Evolutionary conservation across 2,329 filamentous ascomycete species (phyloP).

Genomic region (Epichloe gansuensis): DNA sequence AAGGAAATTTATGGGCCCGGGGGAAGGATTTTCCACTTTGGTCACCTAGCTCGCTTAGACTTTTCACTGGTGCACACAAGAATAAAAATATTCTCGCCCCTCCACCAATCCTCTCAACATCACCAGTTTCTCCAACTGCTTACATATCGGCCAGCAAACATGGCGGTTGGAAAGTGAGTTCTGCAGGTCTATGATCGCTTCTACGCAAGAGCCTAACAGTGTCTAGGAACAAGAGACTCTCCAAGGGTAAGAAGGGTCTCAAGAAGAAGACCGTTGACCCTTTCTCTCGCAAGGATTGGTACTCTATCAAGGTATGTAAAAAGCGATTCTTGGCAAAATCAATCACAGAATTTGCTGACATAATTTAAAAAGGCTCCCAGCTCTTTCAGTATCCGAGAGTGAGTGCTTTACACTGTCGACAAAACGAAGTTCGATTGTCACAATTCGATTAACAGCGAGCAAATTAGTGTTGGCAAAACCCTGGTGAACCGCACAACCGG

Average conservation of each 20-base stretch:
- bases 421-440: background rate
- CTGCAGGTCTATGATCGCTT: constrained; percentile 4
- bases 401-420: constrained; percentile 32
- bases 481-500: constrained; percentile 98
- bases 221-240: constrained; percentile 96
- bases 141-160: constrained; percentile 39
- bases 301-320: constrained; percentile 71
- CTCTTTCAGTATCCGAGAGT: constrained; percentile 94
- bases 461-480: constrained; percentile 87
- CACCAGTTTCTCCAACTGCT: constrained; percentile 29
- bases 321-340: too few relatives aligned
- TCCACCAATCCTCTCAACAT: constrained; percentile 29
- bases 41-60: constrained; percentile 24
- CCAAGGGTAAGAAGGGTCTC: constrained; percentile 99
- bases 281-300: constrained; percentile 99
- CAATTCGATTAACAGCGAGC: constrained; percentile 1
- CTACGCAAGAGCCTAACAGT: constrained; percentile 11
- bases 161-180: constrained; percentile 49
- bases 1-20: background rate
- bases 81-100: constrained; percentile 27
- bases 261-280: constrained; percentile 99
- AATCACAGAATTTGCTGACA: constrained; percentile 6
- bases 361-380: constrained; percentile 57
- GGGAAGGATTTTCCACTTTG: constrained; percentile 12
- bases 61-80: constrained; percentile 27